These are phyloP conservation scores for Diplosphaera chodatii DNA, from an alignment of 139 green algal genomes.

Conservation along the genomic window DNA sequence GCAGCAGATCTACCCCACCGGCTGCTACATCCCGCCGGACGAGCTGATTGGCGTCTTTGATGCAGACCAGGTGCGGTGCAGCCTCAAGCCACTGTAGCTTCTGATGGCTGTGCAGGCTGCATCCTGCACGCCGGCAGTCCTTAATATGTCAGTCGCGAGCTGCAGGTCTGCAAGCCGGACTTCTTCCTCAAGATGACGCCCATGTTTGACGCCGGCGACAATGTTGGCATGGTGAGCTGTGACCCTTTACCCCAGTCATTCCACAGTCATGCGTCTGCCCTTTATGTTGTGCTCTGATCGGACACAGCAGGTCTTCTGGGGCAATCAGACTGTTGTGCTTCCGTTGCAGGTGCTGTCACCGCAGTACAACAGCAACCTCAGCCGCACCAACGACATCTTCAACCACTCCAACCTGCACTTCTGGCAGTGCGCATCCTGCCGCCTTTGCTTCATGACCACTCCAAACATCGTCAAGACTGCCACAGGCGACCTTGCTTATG, in stretches of 20 bases:
- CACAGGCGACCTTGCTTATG: too few relatives aligned
- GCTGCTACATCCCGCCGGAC: conserved; percentile 35
- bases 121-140: too few relatives aligned
- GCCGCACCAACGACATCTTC: conserved; percentile 67
- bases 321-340: too few relatives aligned
- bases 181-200: conserved; percentile 27
- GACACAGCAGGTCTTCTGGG: too few relatives aligned
- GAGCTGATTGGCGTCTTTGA: conserved; percentile 76
- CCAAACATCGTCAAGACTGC: too few relatives aligned
- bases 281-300: too few relatives aligned
- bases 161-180: conserved; percentile 21
- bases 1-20: conserved; percentile 46
- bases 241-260: too few relatives aligned
- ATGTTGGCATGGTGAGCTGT: conserved; percentile 43
- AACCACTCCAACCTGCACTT: conserved; percentile 82
- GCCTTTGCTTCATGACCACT: too few relatives aligned
- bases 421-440: conserved; percentile 42
- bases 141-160: too few relatives aligned
- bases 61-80: conserved; percentile 50
- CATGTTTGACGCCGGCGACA: conserved; percentile 33
- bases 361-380: conserved; percentile 72
- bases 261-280: too few relatives aligned
- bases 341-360: conserved; percentile 30
- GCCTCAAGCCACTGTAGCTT: not conserved
- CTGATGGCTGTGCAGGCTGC: too few relatives aligned